A percentile compares a stretch with the other conserved stretches of the same genome.
Conservation (phyloP, 768 basidiomycete genomes). For the Mycena galopus region DNA sequence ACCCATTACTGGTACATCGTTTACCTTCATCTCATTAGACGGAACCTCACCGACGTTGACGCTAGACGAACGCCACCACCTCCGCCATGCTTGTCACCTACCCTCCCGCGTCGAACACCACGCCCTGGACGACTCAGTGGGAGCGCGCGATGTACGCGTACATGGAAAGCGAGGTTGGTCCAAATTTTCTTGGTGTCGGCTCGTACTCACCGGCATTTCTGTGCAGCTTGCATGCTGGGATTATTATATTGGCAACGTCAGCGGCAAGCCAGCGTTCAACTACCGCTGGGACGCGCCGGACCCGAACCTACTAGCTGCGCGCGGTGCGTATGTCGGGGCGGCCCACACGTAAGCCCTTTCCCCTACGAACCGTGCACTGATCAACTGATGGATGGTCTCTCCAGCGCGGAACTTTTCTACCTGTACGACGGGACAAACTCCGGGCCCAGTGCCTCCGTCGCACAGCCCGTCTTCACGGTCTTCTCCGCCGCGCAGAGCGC, state of each 20-base stretch:
- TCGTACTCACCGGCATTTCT: not conserved
- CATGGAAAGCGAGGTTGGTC: slow-evolving; percentile 36
- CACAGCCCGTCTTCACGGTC: slow-evolving; percentile 36
- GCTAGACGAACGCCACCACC: slow-evolving; percentile 12
- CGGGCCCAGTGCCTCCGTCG: slow-evolving; percentile 36
- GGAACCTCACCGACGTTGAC: not conserved
- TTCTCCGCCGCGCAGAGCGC: slow-evolving; percentile 30
- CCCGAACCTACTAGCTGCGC: slow-evolving; percentile 33
- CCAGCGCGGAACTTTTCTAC: slow-evolving; percentile 38
- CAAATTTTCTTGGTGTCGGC: not conserved
- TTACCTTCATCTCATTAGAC: not conserved
- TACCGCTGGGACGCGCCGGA: slow-evolving; percentile 40
- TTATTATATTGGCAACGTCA: slow-evolving; percentile 38
- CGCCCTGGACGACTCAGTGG: slow-evolving; percentile 39
- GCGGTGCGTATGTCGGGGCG: slow-evolving; percentile 35
- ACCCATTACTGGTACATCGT: slow-evolving; percentile 28
- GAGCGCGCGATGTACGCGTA: slow-evolving; percentile 41
- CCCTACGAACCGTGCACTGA: not conserved
- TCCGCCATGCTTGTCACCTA: slow-evolving; percentile 35
- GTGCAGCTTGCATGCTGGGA: slow-evolving; percentile 35
- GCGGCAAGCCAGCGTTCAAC: slow-evolving; percentile 37
- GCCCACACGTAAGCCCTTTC: slow-evolving; percentile 34
- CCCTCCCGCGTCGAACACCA: slow-evolving; percentile 31
- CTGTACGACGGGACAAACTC: slow-evolving; percentile 41
- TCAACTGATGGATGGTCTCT: not conserved